Evolutionary conservation across 208 protist species (phyloP).

Genomic region (Acanthamoeba triangularis): DNA sequence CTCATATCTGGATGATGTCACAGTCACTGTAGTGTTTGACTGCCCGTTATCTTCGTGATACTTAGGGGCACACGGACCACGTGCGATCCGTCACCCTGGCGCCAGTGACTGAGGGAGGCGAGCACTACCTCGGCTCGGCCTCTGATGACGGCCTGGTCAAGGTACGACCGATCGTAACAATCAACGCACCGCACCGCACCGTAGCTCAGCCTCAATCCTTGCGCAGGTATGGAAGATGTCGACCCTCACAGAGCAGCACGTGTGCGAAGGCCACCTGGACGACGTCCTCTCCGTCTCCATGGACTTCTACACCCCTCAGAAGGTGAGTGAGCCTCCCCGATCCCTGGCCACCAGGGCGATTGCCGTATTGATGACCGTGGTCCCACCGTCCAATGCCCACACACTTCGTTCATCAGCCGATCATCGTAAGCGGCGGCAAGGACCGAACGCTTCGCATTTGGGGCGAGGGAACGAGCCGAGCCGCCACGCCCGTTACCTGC

Average conservation of each 20-base stretch:
- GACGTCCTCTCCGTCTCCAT: slow-evolving; percentile 2
- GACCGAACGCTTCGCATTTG: slow-evolving; percentile 11
- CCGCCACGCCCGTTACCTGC: not conserved
- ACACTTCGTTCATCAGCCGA: not conserved
- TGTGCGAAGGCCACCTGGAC: slow-evolving; percentile 11
- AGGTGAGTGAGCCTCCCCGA: not conserved
- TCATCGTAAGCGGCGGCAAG: not conserved
- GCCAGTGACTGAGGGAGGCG: not conserved
- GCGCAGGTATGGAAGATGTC: slow-evolving; percentile 30
- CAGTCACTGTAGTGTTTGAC: too few relatives aligned
- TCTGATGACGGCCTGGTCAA: slow-evolving; percentile 5
- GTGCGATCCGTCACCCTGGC: not conserved
- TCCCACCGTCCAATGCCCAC: not conserved
- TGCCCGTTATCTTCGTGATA: not conserved
- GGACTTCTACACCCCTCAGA: not conserved
- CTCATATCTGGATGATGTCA: too few relatives aligned
- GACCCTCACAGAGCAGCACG: not conserved
- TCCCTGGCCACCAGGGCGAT: not conserved
- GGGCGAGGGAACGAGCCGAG: slow-evolving; percentile 13
- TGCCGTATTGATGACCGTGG: not conserved
- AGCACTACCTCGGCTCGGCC: slow-evolving; percentile 10
- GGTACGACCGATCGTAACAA: not conserved
- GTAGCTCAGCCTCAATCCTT: not conserved
- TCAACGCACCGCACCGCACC: not conserved
- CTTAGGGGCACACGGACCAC: slow-evolving; percentile 50